A percentile compares a stretch with the other conserved stretches of the same genome.
Conservation (phyloP, 202 grass and related monocot genomes). For the Schoenoplectus tabernaemontani region DNA sequence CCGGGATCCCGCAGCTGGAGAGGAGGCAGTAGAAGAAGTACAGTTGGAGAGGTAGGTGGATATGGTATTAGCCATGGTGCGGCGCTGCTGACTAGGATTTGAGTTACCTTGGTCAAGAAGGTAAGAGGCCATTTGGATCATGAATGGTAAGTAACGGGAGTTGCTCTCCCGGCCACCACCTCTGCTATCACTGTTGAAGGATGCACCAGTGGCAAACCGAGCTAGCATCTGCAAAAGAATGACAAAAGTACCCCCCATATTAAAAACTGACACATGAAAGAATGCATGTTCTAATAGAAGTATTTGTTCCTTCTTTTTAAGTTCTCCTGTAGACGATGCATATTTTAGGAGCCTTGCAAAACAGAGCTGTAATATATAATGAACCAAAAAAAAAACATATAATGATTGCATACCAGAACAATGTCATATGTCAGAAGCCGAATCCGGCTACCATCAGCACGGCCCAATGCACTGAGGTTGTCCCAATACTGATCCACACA, state of each 20-base stretch:
- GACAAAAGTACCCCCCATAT: neutral
- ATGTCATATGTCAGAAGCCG: conserved; percentile 91
- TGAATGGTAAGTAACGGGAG: conserved; percentile 85
- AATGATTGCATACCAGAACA: conserved; percentile 75
- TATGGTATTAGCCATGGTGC: conserved; percentile 53
- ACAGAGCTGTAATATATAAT: neutral
- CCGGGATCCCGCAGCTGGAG: conserved; percentile 25
- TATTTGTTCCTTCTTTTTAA: too few species aligned
- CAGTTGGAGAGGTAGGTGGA: conserved; percentile 52
- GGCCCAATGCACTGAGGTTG: conserved; percentile 72
- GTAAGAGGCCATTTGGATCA: conserved; percentile 91
- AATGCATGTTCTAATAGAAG: too few species aligned
- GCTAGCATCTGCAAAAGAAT: conserved; percentile 69
- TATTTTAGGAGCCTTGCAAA: neutral
- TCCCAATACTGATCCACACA: conserved; percentile 97
- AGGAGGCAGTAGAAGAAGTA: conserved; percentile 29
- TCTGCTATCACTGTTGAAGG: conserved; percentile 78
- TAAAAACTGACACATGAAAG: neutral
- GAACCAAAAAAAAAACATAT: neutral
- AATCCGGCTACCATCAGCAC: conserved; percentile 80
- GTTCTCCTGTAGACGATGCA: neutral
- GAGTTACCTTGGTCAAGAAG: conserved; percentile 61
- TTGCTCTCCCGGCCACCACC: conserved; percentile 94
- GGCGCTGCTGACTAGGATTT: conserved; percentile 50
- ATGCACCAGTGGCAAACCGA: conserved; percentile 86